phyloP scores from a whole-genome alignment of 2,329 filamentous ascomycete species.

The Xylariaceae sp. region DNA sequence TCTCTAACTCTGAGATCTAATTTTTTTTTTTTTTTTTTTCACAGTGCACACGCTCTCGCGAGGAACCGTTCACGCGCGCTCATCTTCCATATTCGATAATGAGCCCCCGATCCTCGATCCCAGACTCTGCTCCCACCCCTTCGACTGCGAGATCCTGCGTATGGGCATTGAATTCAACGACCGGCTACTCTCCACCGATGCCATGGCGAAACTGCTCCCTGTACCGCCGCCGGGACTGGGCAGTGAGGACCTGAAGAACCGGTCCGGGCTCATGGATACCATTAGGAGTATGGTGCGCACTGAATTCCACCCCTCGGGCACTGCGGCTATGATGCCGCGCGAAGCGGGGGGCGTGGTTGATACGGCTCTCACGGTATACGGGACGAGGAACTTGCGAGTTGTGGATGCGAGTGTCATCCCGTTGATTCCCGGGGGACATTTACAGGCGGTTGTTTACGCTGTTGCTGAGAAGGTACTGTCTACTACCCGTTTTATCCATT shows the following conservation, averaged over 20 bases:
- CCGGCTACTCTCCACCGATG: constrained; percentile 24
- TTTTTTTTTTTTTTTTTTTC: neutral
- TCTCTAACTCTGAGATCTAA: neutral
- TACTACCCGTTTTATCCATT: neutral
- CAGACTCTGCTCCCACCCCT: constrained; percentile 38
- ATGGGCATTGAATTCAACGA: constrained; percentile 25
- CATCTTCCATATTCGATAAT: constrained; percentile 32
- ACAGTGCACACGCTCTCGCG: constrained; percentile 40
- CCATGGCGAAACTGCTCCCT: constrained; percentile 25
- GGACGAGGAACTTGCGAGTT: constrained; percentile 39
- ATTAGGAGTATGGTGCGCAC: constrained; percentile 31
- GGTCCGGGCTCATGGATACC: constrained; percentile 22
- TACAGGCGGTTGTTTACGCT: constrained; percentile 27
- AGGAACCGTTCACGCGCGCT: constrained; percentile 37
- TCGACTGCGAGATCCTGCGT: constrained; percentile 33
- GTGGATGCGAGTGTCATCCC: constrained; percentile 43
- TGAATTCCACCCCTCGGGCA: constrained; percentile 40
- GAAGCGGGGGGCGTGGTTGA: constrained; percentile 41
- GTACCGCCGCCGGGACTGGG: constrained; percentile 21
- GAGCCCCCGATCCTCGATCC: constrained; percentile 38
- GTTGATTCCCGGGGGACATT: constrained; percentile 37
- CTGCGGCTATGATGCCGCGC: constrained; percentile 40
- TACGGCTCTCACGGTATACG: constrained; percentile 38
- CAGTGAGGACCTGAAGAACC: constrained; percentile 20
- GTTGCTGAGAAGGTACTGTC: constrained; percentile 35